Conservation (phyloP, 2,329 filamentous ascomycete species). For the Rachicladosporium sp. region DNA sequence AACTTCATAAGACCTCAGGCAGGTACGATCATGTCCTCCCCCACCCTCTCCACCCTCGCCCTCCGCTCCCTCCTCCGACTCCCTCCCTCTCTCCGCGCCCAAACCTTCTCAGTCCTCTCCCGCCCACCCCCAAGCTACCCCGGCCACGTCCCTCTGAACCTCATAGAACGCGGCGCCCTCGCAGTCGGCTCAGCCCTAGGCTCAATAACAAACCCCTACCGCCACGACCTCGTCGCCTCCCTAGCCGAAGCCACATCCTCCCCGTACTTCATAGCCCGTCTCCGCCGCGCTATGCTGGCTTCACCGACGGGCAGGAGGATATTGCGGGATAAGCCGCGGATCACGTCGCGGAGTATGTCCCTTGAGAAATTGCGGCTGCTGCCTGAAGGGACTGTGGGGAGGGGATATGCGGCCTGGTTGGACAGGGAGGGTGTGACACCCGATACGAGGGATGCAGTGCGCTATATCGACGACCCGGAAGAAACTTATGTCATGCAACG, state of each 20-base stretch:
- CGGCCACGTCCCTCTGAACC: conserved; percentile 80
- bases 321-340: conserved; percentile 75
- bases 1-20: too few relatives aligned
- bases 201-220: conserved; percentile 59
- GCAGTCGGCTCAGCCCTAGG: conserved; percentile 49
- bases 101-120: conserved; percentile 67
- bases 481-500: conserved; percentile 98
- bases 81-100: conserved; percentile 22
- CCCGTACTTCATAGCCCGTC: conserved; percentile 86
- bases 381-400: conserved; percentile 62
- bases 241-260: conserved; percentile 91
- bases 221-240: conserved; percentile 83
- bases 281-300: conserved; percentile 82
- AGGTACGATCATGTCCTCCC: too few relatives aligned
- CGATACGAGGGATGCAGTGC: conserved; percentile 69
- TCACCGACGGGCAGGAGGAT: conserved; percentile 78
- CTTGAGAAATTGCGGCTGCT: conserved; percentile 60
- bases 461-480: conserved; percentile 89
- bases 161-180: conserved; percentile 61
- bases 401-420: conserved; percentile 79
- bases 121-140: conserved; percentile 80
- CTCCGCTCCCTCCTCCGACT: conserved; percentile 13
- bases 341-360: conserved; percentile 60
- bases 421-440: conserved; percentile 87
- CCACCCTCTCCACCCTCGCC: too few relatives aligned